phyloP scores from a whole-genome alignment of 139 green algal species.

The Chlorella sp. region DNA sequence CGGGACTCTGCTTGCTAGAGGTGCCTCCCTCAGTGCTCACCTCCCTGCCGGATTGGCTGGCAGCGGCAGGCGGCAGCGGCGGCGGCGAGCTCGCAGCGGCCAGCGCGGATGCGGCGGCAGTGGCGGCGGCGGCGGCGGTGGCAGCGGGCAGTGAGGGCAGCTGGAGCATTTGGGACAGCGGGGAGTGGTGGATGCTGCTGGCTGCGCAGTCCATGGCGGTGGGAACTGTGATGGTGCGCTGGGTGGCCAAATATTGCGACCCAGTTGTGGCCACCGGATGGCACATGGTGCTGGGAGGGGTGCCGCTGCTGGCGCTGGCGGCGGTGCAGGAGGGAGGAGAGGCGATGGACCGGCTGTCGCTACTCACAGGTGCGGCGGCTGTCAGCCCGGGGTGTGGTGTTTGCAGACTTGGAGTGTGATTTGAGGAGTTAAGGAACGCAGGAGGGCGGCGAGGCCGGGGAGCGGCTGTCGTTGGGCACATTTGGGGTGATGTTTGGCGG shows the following conservation, averaged over 20 bases:
- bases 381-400: neutral
- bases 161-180: slow-evolving; percentile 70
- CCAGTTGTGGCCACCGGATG: slow-evolving; percentile 96
- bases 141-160: neutral
- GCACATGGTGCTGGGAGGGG: slow-evolving; percentile 97
- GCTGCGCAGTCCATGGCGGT: slow-evolving; percentile 98
- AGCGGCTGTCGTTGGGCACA: no score
- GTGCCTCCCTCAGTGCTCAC: slow-evolving; percentile 58
- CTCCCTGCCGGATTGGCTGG: slow-evolving; percentile 15
- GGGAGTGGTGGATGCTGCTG: slow-evolving; percentile 97
- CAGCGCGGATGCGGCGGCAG: neutral
- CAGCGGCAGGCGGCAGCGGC: neutral
- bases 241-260: slow-evolving; percentile 80
- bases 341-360: slow-evolving; percentile 45
- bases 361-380: slow-evolving; percentile 46
- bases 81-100: neutral
- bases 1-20: slow-evolving; percentile 91
- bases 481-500: no score
- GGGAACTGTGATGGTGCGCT: slow-evolving; percentile 96
- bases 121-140: neutral
- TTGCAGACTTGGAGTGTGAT: neutral
- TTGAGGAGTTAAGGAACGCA: neutral
- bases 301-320: slow-evolving; percentile 70
- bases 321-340: slow-evolving; percentile 46
- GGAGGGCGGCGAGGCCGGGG: neutral